These are phyloP conservation scores for Diplodia sapinea DNA, from an alignment of 2,329 filamentous ascomycete species.

Conservation along the genomic window DNA sequence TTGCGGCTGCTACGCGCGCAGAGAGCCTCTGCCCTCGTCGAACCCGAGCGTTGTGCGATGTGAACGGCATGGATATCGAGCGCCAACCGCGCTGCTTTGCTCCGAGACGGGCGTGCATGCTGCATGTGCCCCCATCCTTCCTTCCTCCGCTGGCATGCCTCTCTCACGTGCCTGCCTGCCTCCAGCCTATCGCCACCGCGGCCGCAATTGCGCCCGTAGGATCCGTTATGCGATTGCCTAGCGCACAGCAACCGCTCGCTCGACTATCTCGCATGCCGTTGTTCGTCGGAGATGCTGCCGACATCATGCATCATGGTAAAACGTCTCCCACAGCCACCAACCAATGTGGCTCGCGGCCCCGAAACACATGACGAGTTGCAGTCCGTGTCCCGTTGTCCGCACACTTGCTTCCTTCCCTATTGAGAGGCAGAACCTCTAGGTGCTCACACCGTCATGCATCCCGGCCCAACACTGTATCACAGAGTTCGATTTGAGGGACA, in stretches of 20 bases:
- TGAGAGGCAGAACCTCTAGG: too few relatives aligned
- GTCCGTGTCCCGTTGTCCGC: too few relatives aligned
- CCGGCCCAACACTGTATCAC: neutral
- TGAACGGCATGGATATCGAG: neutral
- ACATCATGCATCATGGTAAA: neutral
- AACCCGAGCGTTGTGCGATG: neutral
- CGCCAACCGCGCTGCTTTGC: constrained; percentile 15
- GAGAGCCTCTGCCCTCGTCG: constrained; percentile 13
- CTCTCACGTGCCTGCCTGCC: too few relatives aligned
- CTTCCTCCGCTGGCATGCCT: too few relatives aligned
- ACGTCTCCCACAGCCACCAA: too few relatives aligned
- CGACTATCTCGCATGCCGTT: neutral
- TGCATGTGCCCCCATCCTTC: neutral
- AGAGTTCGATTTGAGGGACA: too few relatives aligned
- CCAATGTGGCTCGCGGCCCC: too few relatives aligned
- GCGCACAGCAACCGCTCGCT: neutral
- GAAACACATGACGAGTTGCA: too few relatives aligned
- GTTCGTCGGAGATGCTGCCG: neutral
- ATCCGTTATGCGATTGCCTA: neutral
- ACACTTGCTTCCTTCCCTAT: too few relatives aligned
- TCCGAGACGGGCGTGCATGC: neutral
- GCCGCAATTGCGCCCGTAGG: too few relatives aligned
- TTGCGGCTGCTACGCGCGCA: constrained; percentile 14
- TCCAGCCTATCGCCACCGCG: too few relatives aligned
- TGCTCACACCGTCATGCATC: neutral